Percentiles rank a stretch among this genome's conserved stretches.
Evolutionary conservation across 2,329 filamentous ascomycete genomes (phyloP).

Genomic region (Pseudogymnoascus destructans): DNA sequence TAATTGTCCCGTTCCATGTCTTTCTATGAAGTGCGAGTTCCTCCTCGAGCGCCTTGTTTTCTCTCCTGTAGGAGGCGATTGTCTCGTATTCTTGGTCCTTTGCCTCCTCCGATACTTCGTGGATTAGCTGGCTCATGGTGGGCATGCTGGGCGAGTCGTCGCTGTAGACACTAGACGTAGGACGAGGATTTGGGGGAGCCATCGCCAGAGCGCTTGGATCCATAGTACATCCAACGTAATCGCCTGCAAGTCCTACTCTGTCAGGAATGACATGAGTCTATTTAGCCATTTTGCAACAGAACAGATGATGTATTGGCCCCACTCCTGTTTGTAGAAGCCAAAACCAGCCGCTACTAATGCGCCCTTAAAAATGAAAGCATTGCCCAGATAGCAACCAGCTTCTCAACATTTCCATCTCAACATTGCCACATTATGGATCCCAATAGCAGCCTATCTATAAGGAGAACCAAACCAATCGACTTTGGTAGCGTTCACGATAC

Average conservation of each 20-base stretch:
- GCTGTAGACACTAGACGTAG: slow-evolving; percentile 8
- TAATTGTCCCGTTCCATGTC: slow-evolving; percentile 13
- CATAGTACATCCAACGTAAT: too few relatives aligned
- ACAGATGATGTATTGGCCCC: too few relatives aligned
- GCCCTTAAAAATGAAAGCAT: too few relatives aligned
- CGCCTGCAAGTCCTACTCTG: too few relatives aligned
- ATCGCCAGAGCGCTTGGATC: too few relatives aligned
- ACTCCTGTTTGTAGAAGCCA: too few relatives aligned
- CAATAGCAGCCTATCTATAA: slow-evolving; percentile 8
- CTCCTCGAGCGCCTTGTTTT: slow-evolving; percentile 14
- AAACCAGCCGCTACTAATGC: too few relatives aligned
- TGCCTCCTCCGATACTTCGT: slow-evolving; percentile 13
- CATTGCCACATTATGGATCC: too few relatives aligned
- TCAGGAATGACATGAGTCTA: too few relatives aligned
- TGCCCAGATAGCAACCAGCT: too few relatives aligned
- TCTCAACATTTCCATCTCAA: too few relatives aligned
- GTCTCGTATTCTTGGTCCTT: slow-evolving; percentile 14
- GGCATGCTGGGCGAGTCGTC: neutral
- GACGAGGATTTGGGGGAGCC: slow-evolving; percentile 10
- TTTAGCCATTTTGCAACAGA: too few relatives aligned
- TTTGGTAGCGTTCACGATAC: slow-evolving; percentile 9
- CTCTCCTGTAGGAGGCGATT: slow-evolving; percentile 13
- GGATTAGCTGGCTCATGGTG: slow-evolving; percentile 14
- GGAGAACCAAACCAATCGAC: slow-evolving; percentile 14
- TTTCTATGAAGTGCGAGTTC: slow-evolving; percentile 12